Base-by-base conservation (phyloP, 805 yeast genomes). In the Nakazawaea siamensis region DNA sequence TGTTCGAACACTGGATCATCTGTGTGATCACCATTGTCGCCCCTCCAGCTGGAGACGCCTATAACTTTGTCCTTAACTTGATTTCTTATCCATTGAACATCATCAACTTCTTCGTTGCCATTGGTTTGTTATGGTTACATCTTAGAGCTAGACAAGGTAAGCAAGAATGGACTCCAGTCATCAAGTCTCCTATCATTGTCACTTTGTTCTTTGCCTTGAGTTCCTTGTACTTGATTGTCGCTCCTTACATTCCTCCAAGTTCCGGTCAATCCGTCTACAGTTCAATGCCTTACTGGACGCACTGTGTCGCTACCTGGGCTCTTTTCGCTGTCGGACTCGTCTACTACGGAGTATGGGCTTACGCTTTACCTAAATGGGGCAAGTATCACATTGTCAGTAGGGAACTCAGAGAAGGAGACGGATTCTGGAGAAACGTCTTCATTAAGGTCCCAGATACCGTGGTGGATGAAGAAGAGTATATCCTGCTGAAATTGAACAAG, bases 11-110 rank as follows among this genome's bases (percentile, higher is more conserved):
- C 52, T 83, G 84, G 73, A 55, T 78, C 30, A 78, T 83, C 13
- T 81, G 88, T 60, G 57, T 80, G 27, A 64, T 84, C 34, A 76
- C 86, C 32, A 73, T 85, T 41, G 50, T 82, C 30, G 92, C 90
- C 4, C 84, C 85, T 27, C 90, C 92, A 14, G 83, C 88, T 18
- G 94, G 92, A 38, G 94, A 83, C 51, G 94, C 94, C 31, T 84
- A 82, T 62, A 80, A 81, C 55, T 80, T 85, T 53, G 74, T 84
- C 45, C 54, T 81, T 55, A 83, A 85, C 57, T 66, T 85, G 62
- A 79, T 82, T 47, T 76, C 90, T 2, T 84, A 84, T 54, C 90
- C 94, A 33, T 70, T 78, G 60, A 80, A 84, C 50, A 78, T 84
- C 33, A 80, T 84, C 48, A 80, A 83, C 54, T 61, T 77, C 20